These are phyloP conservation scores for Meira nashicola DNA, from an alignment of 1,284 basidiomycete genomes.

Conservation along the genomic window DNA sequence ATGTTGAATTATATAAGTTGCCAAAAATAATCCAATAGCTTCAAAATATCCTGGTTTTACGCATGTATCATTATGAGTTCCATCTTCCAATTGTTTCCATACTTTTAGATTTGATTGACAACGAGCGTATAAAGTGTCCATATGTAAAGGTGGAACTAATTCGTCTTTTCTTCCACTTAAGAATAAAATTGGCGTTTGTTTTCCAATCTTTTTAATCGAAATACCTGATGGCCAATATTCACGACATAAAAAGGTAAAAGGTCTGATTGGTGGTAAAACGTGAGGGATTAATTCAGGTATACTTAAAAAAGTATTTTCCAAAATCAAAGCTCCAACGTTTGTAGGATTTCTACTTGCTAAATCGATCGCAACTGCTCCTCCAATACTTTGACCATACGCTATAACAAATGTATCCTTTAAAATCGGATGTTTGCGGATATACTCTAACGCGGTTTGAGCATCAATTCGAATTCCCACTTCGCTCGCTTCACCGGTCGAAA, in stretches of 20 bases:
- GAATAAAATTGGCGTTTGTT: constrained; percentile 75
- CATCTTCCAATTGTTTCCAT: constrained; percentile 58
- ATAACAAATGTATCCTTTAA: constrained; percentile 59
- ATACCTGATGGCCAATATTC: constrained; percentile 75
- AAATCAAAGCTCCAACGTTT: constrained; percentile 64
- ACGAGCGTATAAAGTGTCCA: constrained; percentile 69
- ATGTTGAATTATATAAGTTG: constrained; percentile 23
- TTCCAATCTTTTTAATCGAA: constrained; percentile 67
- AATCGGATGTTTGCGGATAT: constrained; percentile 65
- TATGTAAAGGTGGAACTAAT: constrained; percentile 78
- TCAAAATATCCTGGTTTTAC: constrained; percentile 45
- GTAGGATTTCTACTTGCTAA: constrained; percentile 73
- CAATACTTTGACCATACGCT: constrained; percentile 89
- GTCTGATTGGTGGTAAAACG: constrained; percentile 71
- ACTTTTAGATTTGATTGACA: constrained; percentile 56
- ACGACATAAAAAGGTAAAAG: constrained; percentile 72
- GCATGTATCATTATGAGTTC: constrained; percentile 61
- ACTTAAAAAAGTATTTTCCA: constrained; percentile 66
- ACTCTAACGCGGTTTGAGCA: constrained; percentile 68
- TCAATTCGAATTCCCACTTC: constrained; percentile 75
- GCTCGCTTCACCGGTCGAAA: constrained; percentile 73
- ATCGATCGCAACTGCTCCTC: constrained; percentile 89
- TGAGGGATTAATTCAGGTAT: constrained; percentile 59
- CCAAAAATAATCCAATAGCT: constrained; percentile 36
- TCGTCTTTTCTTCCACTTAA: constrained; percentile 73